Conservation (phyloP, 441 rosid genomes). For the Eutrema salsugineum region DNA sequence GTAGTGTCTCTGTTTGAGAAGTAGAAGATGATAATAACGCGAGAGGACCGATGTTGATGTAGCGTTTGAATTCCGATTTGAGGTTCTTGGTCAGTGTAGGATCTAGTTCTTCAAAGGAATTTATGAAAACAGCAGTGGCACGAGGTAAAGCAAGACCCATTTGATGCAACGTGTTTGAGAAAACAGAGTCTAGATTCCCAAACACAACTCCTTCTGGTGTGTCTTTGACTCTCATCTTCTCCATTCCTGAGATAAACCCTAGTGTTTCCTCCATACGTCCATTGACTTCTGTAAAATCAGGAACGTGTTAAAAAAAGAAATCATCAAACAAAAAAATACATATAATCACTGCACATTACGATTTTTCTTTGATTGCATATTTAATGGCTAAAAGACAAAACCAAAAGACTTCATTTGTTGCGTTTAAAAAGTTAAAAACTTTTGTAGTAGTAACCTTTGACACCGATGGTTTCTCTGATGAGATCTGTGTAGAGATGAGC, state of each 20-base stretch:
- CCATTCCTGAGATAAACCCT: constrained; percentile 55
- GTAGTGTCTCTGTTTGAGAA: neutral
- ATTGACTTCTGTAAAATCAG: constrained; percentile 2
- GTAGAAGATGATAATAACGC: constrained; percentile 17
- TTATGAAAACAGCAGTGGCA: constrained; percentile 51
- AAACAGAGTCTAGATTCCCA: constrained; percentile 39
- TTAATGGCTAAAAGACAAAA: neutral
- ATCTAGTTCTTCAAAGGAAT: constrained; percentile 58
- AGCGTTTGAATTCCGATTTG: constrained; percentile 36
- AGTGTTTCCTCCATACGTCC: constrained; percentile 38
- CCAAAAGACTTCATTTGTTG: neutral
- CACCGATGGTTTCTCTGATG: constrained; percentile 25
- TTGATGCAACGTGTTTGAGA: constrained; percentile 43
- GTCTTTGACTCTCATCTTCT: constrained; percentile 42
- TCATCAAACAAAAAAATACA: neutral
- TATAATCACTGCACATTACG: neutral
- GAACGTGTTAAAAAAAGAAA: neutral
- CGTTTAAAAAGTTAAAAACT: too few species aligned
- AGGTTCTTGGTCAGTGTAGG: constrained; percentile 36
- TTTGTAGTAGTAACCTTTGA: neutral
- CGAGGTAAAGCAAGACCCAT: constrained; percentile 46
- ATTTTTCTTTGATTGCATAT: neutral
- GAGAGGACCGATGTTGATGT: constrained; percentile 49
- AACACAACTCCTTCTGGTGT: constrained; percentile 54
- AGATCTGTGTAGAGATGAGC: constrained; percentile 42